Conservation (phyloP, 345 rosid species). For the Reutealis trisperma region DNA sequence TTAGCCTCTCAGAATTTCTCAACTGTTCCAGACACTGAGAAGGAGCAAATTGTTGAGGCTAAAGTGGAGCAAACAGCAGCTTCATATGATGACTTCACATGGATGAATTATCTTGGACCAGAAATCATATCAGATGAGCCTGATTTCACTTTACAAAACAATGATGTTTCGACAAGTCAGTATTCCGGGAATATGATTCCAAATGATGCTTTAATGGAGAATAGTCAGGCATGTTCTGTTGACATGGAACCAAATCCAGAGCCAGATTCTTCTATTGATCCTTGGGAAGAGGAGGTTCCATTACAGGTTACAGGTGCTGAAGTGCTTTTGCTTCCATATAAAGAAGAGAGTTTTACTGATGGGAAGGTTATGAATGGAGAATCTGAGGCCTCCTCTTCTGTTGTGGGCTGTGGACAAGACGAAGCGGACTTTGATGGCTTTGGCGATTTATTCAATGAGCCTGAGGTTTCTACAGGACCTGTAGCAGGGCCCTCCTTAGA, state of each 20-base stretch:
- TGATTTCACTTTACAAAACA: slow-evolving; percentile 37
- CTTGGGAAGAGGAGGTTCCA: slow-evolving; percentile 73
- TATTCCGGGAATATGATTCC: slow-evolving; percentile 27
- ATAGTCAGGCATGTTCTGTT: slow-evolving; percentile 26
- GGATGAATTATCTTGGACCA: slow-evolving; percentile 54
- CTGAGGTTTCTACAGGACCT: slow-evolving; percentile 60
- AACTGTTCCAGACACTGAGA: slow-evolving; percentile 30
- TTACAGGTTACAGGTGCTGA: slow-evolving; percentile 59
- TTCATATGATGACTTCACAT: slow-evolving; percentile 33
- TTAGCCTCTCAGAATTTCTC: slow-evolving; percentile 32
- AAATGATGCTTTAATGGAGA: slow-evolving; percentile 36
- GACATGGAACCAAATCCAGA: slow-evolving; percentile 40
- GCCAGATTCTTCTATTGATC: slow-evolving; percentile 47
- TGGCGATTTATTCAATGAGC: slow-evolving; percentile 90
- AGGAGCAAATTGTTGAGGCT: slow-evolving; percentile 37
- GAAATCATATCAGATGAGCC: slow-evolving; percentile 42
- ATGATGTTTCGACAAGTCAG: slow-evolving; percentile 30
- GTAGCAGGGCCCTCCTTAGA: slow-evolving; percentile 57
- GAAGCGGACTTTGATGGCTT: slow-evolving; percentile 74
- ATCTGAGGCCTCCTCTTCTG: slow-evolving; percentile 56
- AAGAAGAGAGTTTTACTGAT: slow-evolving; percentile 47
- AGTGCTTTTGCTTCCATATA: slow-evolving; percentile 74
- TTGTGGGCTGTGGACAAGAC: slow-evolving; percentile 47
- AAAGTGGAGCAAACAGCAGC: slow-evolving; percentile 30
- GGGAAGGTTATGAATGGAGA: slow-evolving; percentile 39